These are phyloP conservation scores for Sindora glabra DNA, from an alignment of 306 rosid species.

Conservation along the genomic window DNA sequence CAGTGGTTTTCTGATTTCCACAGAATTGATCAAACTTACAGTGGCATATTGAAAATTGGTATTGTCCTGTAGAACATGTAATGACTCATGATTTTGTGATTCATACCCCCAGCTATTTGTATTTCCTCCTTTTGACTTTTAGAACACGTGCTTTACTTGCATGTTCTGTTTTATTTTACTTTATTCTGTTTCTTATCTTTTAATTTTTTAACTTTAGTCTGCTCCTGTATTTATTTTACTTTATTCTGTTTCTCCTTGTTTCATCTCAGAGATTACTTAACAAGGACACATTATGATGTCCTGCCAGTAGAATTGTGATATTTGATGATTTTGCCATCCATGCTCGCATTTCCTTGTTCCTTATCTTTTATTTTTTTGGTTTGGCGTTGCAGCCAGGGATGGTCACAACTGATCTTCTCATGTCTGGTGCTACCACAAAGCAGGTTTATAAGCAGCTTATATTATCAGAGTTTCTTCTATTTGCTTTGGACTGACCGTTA, in stretches of 20 bases:
- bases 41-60: too few relatives aligned
- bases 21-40: not conserved
- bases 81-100: too few relatives aligned
- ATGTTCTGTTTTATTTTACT: not conserved
- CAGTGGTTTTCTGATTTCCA: not conserved
- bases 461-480: not conserved
- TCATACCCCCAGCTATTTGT: too few relatives aligned
- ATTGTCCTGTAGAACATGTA: too few relatives aligned
- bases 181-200: not conserved
- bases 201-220: not conserved
- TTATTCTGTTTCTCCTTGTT: not conserved
- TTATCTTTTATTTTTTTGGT: not conserved
- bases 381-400: constrained; percentile 80
- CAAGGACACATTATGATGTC: not conserved
- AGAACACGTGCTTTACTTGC: not conserved
- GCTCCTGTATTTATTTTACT: not conserved
- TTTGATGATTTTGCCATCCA: not conserved
- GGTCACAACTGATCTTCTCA: constrained; percentile 98
- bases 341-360: not conserved
- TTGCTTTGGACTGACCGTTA: not conserved
- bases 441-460: constrained; percentile 42
- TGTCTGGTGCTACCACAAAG: constrained; percentile 92
- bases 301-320: not conserved
- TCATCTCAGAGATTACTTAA: not conserved
- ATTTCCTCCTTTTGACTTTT: too few relatives aligned